Evolutionary conservation across 2,329 filamentous ascomycete species (phyloP).

Genomic region (Colletotrichum sp.): DNA sequence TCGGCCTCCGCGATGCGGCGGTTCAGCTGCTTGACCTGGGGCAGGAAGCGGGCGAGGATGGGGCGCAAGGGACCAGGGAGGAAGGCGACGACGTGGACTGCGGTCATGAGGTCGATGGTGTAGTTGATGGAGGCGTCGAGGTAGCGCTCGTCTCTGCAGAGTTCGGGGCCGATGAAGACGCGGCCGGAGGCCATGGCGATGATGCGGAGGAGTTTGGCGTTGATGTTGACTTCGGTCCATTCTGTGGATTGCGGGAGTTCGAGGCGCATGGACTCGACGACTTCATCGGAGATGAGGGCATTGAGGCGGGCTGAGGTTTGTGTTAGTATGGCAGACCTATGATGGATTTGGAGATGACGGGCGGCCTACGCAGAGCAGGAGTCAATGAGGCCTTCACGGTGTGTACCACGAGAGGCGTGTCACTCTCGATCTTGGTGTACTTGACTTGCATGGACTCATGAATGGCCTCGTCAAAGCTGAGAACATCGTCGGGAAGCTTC

Average conservation of each 20-base stretch:
- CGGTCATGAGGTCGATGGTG: conserved; percentile 29
- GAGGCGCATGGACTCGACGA: conserved; percentile 33
- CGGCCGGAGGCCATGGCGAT: conserved; percentile 51
- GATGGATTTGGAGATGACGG: too few species aligned
- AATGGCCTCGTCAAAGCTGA: conserved; percentile 32
- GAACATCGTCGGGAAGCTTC: conserved; percentile 33
- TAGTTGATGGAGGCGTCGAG: conserved; percentile 52
- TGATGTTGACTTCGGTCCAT: conserved; percentile 46
- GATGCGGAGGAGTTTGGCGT: conserved; percentile 47
- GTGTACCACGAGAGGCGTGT: conserved; percentile 28
- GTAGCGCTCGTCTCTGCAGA: conserved; percentile 49
- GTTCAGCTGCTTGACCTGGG: conserved; percentile 38
- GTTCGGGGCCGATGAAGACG: conserved; percentile 52
- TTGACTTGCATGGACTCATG: conserved; percentile 33
- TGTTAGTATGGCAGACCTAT: neutral
- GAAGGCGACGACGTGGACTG: neutral
- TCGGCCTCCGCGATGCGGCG: conserved; percentile 35
- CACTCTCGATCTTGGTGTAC: conserved; percentile 35
- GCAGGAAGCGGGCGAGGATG: conserved; percentile 35
- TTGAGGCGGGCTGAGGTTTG: conserved; percentile 36
- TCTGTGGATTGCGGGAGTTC: conserved; percentile 40
- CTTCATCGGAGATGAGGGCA: conserved; percentile 36
- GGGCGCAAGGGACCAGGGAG: conserved; percentile 34
- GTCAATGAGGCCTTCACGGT: conserved; percentile 37
- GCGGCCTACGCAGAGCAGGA: conserved; percentile 31